Conservation (phyloP, 140 eudicot genomes). For the Cichorium intybus region DNA sequence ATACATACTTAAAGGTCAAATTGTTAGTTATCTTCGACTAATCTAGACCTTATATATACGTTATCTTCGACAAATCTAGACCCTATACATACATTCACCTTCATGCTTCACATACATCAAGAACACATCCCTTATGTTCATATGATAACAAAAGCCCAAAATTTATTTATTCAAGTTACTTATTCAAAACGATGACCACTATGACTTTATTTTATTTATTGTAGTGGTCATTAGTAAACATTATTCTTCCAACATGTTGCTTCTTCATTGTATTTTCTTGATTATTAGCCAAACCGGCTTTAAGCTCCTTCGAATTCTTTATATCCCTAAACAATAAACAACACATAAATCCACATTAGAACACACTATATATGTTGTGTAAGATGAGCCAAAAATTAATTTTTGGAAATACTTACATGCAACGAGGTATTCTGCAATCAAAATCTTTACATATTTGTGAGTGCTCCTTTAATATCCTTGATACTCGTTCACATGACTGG, state of each 20-base stretch:
- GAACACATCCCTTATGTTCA: conserved; percentile 4
- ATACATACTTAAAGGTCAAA: conserved; percentile 19
- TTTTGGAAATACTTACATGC: conserved; percentile 67
- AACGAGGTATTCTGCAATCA: conserved; percentile 56
- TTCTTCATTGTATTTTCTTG: conserved; percentile 7
- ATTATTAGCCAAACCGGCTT: conserved; percentile 3
- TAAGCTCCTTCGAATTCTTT: conserved; percentile 30
- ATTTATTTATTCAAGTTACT: conserved; percentile 24
- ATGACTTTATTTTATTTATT: conserved; percentile 18
- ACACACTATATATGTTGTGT: not conserved
- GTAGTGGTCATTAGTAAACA: conserved; percentile 13
- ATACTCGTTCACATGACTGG: conserved; percentile 31
- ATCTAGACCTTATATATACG: conserved; percentile 23
- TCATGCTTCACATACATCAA: conserved; percentile 12
- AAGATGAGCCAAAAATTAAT: not conserved
- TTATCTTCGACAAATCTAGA: no score
- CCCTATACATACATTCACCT: not conserved
- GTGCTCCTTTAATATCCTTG: conserved; percentile 44
- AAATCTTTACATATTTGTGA: conserved; percentile 42
- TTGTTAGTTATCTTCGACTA: conserved; percentile 30
- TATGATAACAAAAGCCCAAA: conserved; percentile 21
- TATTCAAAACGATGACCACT: conserved; percentile 32
- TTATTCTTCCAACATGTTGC: conserved; percentile 7
- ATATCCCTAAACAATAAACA: conserved; percentile 33
- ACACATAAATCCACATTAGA: not conserved